Percentiles rank a stretch among this genome's conserved stretches.
Evolutionary conservation across 2,329 filamentous ascomycete genomes (phyloP).

Genomic region (Allantophomopsis cytisporea): DNA sequence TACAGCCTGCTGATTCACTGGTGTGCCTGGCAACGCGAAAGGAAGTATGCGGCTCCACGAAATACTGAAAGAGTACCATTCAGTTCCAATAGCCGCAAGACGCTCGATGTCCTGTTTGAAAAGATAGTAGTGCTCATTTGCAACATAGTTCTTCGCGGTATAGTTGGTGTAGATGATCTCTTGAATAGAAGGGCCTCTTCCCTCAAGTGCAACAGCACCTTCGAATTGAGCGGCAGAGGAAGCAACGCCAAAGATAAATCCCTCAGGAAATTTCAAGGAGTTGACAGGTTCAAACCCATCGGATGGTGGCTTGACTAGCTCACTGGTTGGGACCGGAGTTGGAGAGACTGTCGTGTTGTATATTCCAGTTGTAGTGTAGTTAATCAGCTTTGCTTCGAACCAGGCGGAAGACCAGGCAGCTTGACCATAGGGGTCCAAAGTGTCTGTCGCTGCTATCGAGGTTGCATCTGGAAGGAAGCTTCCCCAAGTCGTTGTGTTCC

Average conservation of each 20-base stretch:
- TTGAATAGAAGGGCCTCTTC: slow-evolving; percentile 27
- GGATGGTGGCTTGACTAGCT: slow-evolving; percentile 38
- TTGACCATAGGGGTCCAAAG: too few relatives aligned
- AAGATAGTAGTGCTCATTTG: slow-evolving; percentile 28
- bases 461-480: too few relatives aligned
- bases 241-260: slow-evolving; percentile 27
- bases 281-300: slow-evolving; percentile 29
- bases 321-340: slow-evolving; percentile 36
- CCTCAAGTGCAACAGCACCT: slow-evolving; percentile 25
- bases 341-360: slow-evolving; percentile 37
- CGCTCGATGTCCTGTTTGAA: slow-evolving; percentile 28
- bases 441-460: too few relatives aligned
- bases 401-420: too few relatives aligned
- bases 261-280: slow-evolving; percentile 17
- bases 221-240: slow-evolving; percentile 26
- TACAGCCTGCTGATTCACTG: slow-evolving; percentile 5
- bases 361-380: slow-evolving; percentile 5
- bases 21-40: slow-evolving; percentile 1
- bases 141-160: slow-evolving; percentile 23
- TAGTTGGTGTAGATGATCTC: slow-evolving; percentile 18
- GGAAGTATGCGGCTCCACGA: slow-evolving; percentile 9
- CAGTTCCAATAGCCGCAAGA: slow-evolving; percentile 12
- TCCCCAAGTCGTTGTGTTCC: too few relatives aligned
- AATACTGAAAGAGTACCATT: slow-evolving; percentile 15
- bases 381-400: too few relatives aligned